Conservation (phyloP, 2,329 filamentous ascomycete genomes). For the Beauveria caledonica region DNA sequence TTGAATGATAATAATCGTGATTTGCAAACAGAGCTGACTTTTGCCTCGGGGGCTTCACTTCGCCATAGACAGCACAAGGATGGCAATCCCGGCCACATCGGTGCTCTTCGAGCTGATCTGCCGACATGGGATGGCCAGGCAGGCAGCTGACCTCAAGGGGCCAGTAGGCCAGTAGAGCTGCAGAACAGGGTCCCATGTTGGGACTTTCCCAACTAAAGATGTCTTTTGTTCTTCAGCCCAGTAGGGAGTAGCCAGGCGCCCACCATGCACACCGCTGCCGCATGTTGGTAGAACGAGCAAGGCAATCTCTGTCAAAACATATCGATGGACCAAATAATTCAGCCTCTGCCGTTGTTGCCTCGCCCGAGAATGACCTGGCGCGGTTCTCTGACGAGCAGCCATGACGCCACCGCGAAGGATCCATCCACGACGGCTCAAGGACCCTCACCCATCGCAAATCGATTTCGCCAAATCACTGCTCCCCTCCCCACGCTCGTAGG, state of each 20-base stretch:
- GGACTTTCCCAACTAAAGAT: no score
- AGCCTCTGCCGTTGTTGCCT: neutral
- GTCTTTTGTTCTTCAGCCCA: no score
- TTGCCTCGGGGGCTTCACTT: neutral
- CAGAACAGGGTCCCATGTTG: neutral
- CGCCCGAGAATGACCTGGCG: neutral
- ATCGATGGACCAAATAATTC: neutral
- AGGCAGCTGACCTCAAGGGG: neutral
- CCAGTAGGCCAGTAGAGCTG: neutral
- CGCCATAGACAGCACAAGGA: neutral
- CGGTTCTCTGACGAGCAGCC: neutral
- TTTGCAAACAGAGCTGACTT: neutral
- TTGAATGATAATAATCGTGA: neutral
- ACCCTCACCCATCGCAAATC: no score
- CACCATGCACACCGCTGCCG: neutral
- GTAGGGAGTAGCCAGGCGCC: neutral
- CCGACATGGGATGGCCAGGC: neutral
- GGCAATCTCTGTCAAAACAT: neutral
- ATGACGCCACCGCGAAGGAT: neutral
- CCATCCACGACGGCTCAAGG: neutral
- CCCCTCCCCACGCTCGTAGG: no score
- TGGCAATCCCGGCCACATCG: neutral
- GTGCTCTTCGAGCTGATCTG: neutral
- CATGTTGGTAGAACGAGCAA: no score
- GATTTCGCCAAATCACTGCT: no score